phyloP scores from a whole-genome alignment of 164 flowering plant genomes.

The Tetracentron sinense region DNA sequence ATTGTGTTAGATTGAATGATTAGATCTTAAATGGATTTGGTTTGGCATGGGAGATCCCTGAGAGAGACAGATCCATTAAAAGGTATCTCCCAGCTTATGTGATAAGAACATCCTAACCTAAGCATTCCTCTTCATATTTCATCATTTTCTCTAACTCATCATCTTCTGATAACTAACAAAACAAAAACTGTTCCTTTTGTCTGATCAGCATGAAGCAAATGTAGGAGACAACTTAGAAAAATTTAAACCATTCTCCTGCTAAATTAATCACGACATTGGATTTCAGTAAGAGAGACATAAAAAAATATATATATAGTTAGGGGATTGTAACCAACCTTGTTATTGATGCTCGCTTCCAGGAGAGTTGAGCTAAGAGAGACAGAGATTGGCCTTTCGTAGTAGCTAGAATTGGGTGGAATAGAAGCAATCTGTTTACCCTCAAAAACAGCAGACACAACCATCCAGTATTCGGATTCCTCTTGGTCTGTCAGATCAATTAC shows the following conservation, averaged over 20 bases:
- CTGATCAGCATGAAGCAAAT: background rate
- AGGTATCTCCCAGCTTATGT: too few relatives aligned
- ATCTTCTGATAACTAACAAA: too few relatives aligned
- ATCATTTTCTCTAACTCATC: too few relatives aligned
- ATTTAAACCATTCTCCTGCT: background rate
- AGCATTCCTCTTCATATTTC: too few relatives aligned
- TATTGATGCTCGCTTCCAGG: slow-evolving; percentile 57
- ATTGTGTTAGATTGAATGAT: too few relatives aligned
- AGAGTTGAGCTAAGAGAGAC: slow-evolving; percentile 29
- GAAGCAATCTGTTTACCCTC: slow-evolving; percentile 64
- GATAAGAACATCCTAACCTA: too few relatives aligned
- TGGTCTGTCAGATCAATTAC: slow-evolving; percentile 74
- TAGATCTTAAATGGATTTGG: too few relatives aligned
- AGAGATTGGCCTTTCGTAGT: slow-evolving; percentile 26
- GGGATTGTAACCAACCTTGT: slow-evolving; percentile 55
- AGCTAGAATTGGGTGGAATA: slow-evolving; percentile 23
- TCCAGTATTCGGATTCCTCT: slow-evolving; percentile 80
- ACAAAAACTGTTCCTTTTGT: background rate
- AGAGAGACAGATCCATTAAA: too few relatives aligned
- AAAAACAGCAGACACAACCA: slow-evolving; percentile 65
- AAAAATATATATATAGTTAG: background rate
- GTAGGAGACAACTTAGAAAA: background rate
- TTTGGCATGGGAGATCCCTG: too few relatives aligned
- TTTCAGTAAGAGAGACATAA: background rate
- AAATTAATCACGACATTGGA: background rate